phyloP scores from a whole-genome alignment of 1,139 yeast genomes.

The Saccharomycopsis hybrid region DNA sequence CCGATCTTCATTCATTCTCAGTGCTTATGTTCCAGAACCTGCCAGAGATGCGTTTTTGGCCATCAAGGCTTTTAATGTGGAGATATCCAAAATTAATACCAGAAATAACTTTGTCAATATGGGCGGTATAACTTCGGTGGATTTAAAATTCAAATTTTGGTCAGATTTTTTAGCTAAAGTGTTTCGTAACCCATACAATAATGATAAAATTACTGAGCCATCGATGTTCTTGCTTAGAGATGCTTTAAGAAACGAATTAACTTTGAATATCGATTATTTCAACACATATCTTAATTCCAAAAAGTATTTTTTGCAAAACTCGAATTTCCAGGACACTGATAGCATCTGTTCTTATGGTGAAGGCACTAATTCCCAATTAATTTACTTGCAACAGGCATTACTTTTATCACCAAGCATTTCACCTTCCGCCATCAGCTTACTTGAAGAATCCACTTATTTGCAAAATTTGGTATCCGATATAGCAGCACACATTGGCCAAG shows the following conservation, averaged over 20 bases:
- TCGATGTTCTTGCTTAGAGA: conserved; percentile 52
- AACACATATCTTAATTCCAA: conserved; percentile 59
- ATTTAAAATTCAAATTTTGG: conserved; percentile 59
- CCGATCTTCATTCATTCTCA: conserved; percentile 58
- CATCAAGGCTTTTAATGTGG: conserved; percentile 61
- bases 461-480: conserved; percentile 48
- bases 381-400: conserved; percentile 59
- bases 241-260: conserved; percentile 42
- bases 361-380: conserved; percentile 70
- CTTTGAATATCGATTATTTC: conserved; percentile 48
- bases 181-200: conserved; percentile 36
- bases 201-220: conserved; percentile 52
- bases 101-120: conserved; percentile 36
- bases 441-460: conserved; percentile 41
- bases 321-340: conserved; percentile 45
- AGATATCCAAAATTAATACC: conserved; percentile 53
- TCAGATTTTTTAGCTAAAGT: conserved; percentile 43
- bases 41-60: conserved; percentile 65
- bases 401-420: conserved; percentile 54
- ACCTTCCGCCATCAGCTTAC: conserved; percentile 46
- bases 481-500: conserved; percentile 80
- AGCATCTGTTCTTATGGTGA: conserved; percentile 75
- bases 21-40: conserved; percentile 65
- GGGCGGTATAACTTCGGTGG: conserved; percentile 43
- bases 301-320: conserved; percentile 42